phyloP scores from a whole-genome alignment of 1,139 yeast genomes.

The Scheffersomyces stambukii region DNA sequence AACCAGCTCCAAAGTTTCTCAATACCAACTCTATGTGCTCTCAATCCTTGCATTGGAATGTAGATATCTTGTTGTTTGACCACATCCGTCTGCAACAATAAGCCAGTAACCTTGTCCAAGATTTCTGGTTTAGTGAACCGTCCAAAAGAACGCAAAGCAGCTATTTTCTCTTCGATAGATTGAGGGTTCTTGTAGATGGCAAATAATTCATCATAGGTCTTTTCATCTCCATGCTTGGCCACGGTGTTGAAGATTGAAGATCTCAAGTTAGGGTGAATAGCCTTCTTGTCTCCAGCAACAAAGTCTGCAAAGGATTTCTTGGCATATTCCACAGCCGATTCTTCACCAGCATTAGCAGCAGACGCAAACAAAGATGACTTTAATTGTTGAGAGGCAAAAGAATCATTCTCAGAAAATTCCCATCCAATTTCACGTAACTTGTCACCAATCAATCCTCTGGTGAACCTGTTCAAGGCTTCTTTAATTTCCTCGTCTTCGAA shows the following conservation, averaged over 20 bases:
- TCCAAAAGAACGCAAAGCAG: constrained; percentile 76
- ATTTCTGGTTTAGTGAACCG: constrained; percentile 56
- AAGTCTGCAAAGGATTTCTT: constrained; percentile 55
- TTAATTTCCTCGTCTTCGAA: constrained; percentile 59
- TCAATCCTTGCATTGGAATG: constrained; percentile 71
- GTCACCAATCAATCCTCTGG: constrained; percentile 53
- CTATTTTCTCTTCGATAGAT: constrained; percentile 68
- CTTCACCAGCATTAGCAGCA: constrained; percentile 61
- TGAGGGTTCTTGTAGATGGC: constrained; percentile 62
- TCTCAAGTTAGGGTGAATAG: constrained; percentile 80
- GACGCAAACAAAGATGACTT: constrained; percentile 68
- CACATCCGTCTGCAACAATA: constrained; percentile 62
- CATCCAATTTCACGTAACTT: constrained; percentile 66
- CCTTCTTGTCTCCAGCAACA: constrained; percentile 60
- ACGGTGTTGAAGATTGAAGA: constrained; percentile 63
- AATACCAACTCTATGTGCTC: constrained; percentile 59
- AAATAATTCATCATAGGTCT: constrained; percentile 61
- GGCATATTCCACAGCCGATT: constrained; percentile 51
- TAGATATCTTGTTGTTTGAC: constrained; percentile 80
- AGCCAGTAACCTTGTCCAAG: constrained; percentile 55
- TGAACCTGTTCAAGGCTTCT: constrained; percentile 57
- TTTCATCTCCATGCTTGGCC: constrained; percentile 62
- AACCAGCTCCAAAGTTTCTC: constrained; percentile 75
- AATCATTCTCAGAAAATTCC: constrained; percentile 57
- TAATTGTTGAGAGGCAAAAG: constrained; percentile 71